A percentile compares a stretch with the other conserved stretches of the same genome.
phyloP scores from a whole-genome alignment of 306 rosid species.

The Lathyrus tuberosus region DNA sequence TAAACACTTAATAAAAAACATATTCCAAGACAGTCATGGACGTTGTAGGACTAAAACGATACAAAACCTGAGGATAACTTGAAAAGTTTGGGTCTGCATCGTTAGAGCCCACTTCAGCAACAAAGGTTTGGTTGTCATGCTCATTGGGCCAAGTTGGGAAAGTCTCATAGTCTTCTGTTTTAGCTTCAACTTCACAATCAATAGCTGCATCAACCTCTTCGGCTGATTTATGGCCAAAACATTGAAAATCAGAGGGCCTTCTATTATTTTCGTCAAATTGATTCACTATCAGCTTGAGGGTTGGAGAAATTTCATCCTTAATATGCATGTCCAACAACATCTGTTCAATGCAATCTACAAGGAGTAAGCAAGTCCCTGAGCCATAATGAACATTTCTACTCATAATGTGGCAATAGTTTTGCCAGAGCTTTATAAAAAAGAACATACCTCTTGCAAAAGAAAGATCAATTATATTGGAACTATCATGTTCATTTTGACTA shows the following conservation, averaged over 20 bases:
- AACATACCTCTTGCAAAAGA: slow-evolving; percentile 82
- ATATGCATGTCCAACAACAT: slow-evolving; percentile 63
- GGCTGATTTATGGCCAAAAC: slow-evolving; percentile 39
- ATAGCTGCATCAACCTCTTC: slow-evolving; percentile 48
- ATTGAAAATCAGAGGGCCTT: slow-evolving; percentile 62
- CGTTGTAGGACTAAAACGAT: not conserved
- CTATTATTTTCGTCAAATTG: slow-evolving; percentile 73
- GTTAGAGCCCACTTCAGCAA: slow-evolving; percentile 54
- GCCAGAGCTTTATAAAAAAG: slow-evolving; percentile 25
- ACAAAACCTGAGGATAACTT: slow-evolving; percentile 65
- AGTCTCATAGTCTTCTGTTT: slow-evolving; percentile 52
- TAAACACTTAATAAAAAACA: slow-evolving; percentile 17
- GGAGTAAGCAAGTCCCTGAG: slow-evolving; percentile 10
- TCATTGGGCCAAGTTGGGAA: slow-evolving; percentile 55
- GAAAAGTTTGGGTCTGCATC: slow-evolving; percentile 60
- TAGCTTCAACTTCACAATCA: slow-evolving; percentile 47
- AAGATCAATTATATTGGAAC: slow-evolving; percentile 67
- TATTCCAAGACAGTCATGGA: slow-evolving; percentile 16
- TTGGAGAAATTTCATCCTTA: slow-evolving; percentile 84
- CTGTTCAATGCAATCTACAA: slow-evolving; percentile 71
- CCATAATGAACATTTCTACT: slow-evolving; percentile 25
- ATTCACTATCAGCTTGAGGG: slow-evolving; percentile 62
- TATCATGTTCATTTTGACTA: slow-evolving; percentile 52
- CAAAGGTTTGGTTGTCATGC: slow-evolving; percentile 50
- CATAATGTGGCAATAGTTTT: slow-evolving; percentile 28